Evolutionary conservation across 2,329 filamentous ascomycete genomes (phyloP).

Genomic region (Microsporum audouinii): DNA sequence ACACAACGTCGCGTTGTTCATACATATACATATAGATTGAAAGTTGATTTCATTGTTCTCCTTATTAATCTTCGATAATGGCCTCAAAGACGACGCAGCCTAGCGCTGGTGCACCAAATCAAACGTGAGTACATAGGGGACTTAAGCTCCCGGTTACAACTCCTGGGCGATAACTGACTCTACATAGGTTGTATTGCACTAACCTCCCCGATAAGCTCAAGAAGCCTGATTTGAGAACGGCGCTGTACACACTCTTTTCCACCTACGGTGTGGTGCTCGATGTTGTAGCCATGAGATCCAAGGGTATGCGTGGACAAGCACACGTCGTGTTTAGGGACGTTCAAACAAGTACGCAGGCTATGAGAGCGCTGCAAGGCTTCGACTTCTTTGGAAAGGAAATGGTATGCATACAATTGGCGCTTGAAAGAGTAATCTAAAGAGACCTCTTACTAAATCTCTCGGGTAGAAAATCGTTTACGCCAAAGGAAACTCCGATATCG

Average conservation of each 20-base stretch:
- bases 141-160: slow-evolving; percentile 6
- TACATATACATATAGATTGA: background rate
- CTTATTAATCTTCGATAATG: slow-evolving; percentile 19
- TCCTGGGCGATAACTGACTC: slow-evolving; percentile 4
- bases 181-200: slow-evolving; percentile 65
- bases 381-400: slow-evolving; percentile 75
- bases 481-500: slow-evolving; percentile 74
- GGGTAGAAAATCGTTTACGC: slow-evolving; percentile 78
- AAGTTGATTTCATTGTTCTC: background rate
- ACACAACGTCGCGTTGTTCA: background rate
- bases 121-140: slow-evolving; percentile 49
- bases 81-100: slow-evolving; percentile 22
- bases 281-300: slow-evolving; percentile 76
- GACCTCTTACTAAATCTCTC: background rate
- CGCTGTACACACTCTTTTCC: slow-evolving; percentile 85
- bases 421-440: background rate
- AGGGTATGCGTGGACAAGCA: slow-evolving; percentile 90
- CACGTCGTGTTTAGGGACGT: slow-evolving; percentile 84
- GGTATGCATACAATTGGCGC: slow-evolving; percentile 43
- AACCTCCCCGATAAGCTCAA: slow-evolving; percentile 85
- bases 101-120: slow-evolving; percentile 54
- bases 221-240: slow-evolving; percentile 74
- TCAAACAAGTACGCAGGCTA: slow-evolving; percentile 83
- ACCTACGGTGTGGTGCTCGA: slow-evolving; percentile 90
- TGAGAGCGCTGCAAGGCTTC: slow-evolving; percentile 77